Evolutionary conservation across 2,329 filamentous ascomycete genomes (phyloP).

Genomic region (Fusarium sp.): DNA sequence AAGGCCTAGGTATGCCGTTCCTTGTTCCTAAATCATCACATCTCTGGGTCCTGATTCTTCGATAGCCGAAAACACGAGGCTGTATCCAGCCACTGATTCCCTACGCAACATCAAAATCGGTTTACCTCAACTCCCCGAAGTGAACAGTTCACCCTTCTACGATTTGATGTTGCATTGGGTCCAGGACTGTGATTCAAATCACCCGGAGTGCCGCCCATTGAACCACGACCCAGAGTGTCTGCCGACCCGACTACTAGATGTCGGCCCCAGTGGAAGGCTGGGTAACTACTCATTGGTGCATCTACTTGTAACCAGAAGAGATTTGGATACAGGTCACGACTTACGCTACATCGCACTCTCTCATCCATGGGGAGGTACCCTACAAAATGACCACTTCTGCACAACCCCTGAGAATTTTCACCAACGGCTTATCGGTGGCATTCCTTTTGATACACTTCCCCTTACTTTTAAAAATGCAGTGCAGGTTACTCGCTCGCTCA

Average conservation of each 20-base stretch:
- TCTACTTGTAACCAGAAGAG: background rate
- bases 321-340: accelerated
- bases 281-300: background rate
- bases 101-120: conserved; percentile 9
- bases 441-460: background rate
- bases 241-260: conserved; percentile 22
- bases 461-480: conserved; percentile 10
- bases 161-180: conserved; percentile 16
- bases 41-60: background rate
- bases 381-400: conserved; percentile 10
- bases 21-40: background rate
- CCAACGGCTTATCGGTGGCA: background rate
- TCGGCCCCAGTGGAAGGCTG: background rate
- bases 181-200: conserved; percentile 13
- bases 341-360: conserved; percentile 21
- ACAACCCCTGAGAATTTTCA: conserved; percentile 11
- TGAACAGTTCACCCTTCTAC: background rate
- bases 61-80: background rate
- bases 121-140: conserved; percentile 6
- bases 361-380: conserved; percentile 15
- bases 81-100: too few species aligned
- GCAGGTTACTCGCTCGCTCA: background rate
- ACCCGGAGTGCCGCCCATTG: background rate
- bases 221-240: background rate
- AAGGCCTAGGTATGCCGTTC: background rate